Evolutionary conservation across 2,329 filamentous ascomycete genomes (phyloP), one percentile per base, ranked within the genome.

Genomic region (Colletotrichum limetticola): DNA sequence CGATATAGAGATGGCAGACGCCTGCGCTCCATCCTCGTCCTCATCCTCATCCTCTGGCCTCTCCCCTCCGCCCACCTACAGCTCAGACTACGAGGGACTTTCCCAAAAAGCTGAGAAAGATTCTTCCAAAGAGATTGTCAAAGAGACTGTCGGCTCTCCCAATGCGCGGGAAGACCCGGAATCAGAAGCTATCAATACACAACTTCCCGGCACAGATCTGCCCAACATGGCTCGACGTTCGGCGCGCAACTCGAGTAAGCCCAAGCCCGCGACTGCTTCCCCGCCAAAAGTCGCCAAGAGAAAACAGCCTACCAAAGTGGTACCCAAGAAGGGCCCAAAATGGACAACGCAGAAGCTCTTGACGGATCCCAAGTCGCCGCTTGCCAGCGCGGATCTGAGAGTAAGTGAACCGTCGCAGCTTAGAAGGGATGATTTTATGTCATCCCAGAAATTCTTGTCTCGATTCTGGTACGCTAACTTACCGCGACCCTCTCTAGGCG

Each of bases 341-440:
- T 85, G 83, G 83, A 78, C 79, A 28, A 74, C 79, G 4, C 80
- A 83, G 16, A 81, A 77, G 19, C 79, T 85, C 26, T 75, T 84
- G 22, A 80, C 78, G 11, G 79, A 84, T 58, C 74, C 78, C 1
- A 83, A 81, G 32, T 85, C 83, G 2, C 83, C 83, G 30, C 75
- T 85, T 1, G 83, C 82, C 19, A 78, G 76, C 19, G 82, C 82
- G 6, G 81, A 85, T 67, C 74, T 85, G 12, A 77, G 83, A 65
- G 83, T 84, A 62, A 68, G 78, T 77, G 16, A 32, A 19, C 19
- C 14, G 22, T 22, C 19, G 19, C 19, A 49, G 42, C 42, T 49
- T 22, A 19, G 19, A 49, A n/a, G 19, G 19, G 42, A 22, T 2
- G 42, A 49, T 49, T 8, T 49, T 11, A 22, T 22, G 19, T 49